Conservation (phyloP, 495 filamentous ascomycete genomes). For the Trichoderma asperelloides region DNA sequence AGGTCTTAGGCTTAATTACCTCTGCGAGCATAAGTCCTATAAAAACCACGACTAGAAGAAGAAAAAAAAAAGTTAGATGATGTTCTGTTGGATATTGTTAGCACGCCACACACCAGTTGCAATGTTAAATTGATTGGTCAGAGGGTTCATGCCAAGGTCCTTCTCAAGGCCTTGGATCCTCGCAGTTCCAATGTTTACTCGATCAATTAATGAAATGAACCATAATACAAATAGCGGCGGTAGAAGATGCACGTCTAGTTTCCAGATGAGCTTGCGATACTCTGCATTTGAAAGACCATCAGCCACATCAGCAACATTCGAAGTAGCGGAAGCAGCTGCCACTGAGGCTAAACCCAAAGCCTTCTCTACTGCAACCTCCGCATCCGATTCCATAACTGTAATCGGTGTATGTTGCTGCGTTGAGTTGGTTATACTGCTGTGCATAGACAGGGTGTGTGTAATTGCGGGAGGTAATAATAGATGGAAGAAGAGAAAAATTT, state of each 20-base stretch:
- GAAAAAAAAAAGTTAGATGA: conserved; percentile 15
- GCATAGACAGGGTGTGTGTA: neutral
- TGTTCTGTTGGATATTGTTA: conserved; percentile 32
- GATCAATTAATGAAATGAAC: conserved; percentile 19
- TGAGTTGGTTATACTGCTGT: neutral
- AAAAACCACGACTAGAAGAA: conserved; percentile 35
- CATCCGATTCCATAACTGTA: neutral
- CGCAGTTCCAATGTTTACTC: conserved; percentile 50
- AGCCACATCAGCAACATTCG: neutral
- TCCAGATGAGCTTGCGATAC: conserved; percentile 16
- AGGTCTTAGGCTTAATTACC: neutral
- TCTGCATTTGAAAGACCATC: neutral
- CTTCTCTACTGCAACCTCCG: conserved; percentile 1
- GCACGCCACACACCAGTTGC: conserved; percentile 47
- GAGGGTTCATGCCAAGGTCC: conserved; percentile 41
- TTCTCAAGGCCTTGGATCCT: conserved; percentile 42
- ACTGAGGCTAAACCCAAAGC: neutral
- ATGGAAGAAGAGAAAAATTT: neutral
- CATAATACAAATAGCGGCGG: conserved; percentile 15
- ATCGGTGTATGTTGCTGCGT: neutral
- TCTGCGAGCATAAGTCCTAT: conserved; percentile 25
- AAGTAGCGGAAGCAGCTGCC: neutral
- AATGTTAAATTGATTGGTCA: conserved; percentile 43
- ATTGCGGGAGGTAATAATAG: neutral
- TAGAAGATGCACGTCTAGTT: conserved; percentile 17